A percentile compares a stretch with the other conserved stretches of the same genome.
phyloP scores from a whole-genome alignment of 352 stramenopile species.

The Phytophthora podocarpi region DNA sequence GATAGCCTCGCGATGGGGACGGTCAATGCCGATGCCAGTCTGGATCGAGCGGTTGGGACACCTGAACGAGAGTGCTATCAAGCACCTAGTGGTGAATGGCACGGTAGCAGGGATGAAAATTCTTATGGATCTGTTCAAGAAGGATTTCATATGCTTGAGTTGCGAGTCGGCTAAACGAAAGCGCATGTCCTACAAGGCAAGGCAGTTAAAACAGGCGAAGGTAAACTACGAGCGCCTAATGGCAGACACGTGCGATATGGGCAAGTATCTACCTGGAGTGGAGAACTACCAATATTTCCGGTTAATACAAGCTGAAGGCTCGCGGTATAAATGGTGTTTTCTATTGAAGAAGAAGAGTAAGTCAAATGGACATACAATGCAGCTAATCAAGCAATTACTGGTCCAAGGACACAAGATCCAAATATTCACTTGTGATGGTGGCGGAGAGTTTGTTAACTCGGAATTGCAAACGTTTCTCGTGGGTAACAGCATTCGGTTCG shows the following conservation, averaged over 20 bases:
- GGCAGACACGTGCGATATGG: slow-evolving; percentile 1
- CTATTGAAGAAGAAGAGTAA: slow-evolving; percentile 2
- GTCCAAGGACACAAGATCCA: not conserved
- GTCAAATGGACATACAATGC: not conserved
- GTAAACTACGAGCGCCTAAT: not conserved
- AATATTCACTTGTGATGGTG: slow-evolving; percentile 10
- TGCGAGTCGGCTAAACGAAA: slow-evolving; percentile 9
- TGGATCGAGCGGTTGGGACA: not conserved
- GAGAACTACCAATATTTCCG: slow-evolving; percentile 4
- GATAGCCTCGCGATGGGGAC: not conserved
- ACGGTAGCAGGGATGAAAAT: not conserved
- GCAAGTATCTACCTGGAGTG: not conserved
- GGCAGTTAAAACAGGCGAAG: not conserved
- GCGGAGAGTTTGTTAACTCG: slow-evolving; percentile 7
- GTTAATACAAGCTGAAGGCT: slow-evolving; percentile 10
- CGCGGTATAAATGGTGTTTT: slow-evolving; percentile 14
- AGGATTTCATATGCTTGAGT: slow-evolving; percentile 4
- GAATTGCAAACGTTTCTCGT: not conserved
- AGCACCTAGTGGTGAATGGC: not conserved
- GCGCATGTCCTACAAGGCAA: slow-evolving; percentile 3
- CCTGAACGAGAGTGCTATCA: not conserved
- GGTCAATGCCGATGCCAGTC: not conserved
- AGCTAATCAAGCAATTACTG: not conserved
- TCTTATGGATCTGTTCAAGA: not conserved
- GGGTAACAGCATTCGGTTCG: not conserved